phyloP scores from a whole-genome alignment of 2,329 filamentous ascomycete genomes.

The Penicillium sp. region DNA sequence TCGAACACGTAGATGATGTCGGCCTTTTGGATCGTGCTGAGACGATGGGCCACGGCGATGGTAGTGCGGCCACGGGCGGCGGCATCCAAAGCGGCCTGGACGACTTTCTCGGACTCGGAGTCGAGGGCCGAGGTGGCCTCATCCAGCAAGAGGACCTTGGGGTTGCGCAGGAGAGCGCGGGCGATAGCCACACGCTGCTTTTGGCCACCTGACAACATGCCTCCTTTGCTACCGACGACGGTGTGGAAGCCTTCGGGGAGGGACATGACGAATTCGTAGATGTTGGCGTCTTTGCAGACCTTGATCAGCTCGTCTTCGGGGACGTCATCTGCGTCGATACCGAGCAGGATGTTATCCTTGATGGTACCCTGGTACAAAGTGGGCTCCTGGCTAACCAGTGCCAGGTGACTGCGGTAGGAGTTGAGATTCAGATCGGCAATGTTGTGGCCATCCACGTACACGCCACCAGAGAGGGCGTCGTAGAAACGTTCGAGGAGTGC shows the following conservation, averaged over 20 bases:
- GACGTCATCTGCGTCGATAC: constrained; percentile 64
- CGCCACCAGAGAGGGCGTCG: constrained; percentile 74
- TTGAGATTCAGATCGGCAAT: constrained; percentile 79
- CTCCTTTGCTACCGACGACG: constrained; percentile 80
- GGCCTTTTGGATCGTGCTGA: constrained; percentile 91
- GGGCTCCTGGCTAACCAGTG: constrained; percentile 90
- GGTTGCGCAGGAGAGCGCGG: constrained; percentile 83
- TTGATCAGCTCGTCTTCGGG: constrained; percentile 70
- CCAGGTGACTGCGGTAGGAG: constrained; percentile 78
- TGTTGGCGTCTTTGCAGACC: constrained; percentile 86
- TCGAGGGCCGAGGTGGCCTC: constrained; percentile 64
- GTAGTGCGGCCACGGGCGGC: constrained; percentile 84
- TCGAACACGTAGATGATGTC: constrained; percentile 98
- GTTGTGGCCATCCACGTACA: constrained; percentile 80
- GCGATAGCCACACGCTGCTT: constrained; percentile 95
- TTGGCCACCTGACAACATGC: constrained; percentile 83
- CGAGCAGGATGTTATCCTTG: constrained; percentile 83
- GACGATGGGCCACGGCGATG: constrained; percentile 87
- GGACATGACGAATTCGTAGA: constrained; percentile 86
- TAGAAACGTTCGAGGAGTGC: constrained; percentile 92
- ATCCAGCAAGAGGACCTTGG: constrained; percentile 79
- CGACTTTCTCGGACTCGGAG: constrained; percentile 51
- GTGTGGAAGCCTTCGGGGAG: constrained; percentile 84
- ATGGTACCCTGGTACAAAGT: constrained; percentile 93
- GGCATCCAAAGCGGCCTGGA: constrained; percentile 72